Conservation (phyloP, 169 alveolate genomes). For the Perkinsus olseni region DNA sequence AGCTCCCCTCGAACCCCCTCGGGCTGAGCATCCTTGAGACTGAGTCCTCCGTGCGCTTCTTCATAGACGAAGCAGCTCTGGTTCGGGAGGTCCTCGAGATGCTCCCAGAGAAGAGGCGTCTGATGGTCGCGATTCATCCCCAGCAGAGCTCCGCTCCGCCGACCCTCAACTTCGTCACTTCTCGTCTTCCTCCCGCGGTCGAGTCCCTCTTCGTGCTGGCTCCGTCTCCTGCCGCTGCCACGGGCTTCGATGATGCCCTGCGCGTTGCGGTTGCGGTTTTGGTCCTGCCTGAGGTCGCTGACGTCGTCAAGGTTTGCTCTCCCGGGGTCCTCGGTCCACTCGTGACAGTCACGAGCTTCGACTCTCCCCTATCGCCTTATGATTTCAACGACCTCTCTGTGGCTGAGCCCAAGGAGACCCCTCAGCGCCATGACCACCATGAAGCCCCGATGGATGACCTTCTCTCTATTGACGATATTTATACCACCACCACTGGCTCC, state of each 20-base stretch:
- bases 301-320: neutral
- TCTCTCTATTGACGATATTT: neutral
- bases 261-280: neutral
- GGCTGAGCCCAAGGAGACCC: neutral
- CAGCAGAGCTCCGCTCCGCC: neutral
- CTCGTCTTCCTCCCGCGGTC: neutral
- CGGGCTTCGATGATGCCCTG: neutral
- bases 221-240: neutral
- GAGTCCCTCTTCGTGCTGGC: neutral
- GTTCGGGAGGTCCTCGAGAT: neutral
- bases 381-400: neutral
- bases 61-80: neutral
- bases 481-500: neutral
- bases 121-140: neutral
- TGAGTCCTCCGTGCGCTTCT: neutral
- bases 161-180: neutral
- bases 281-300: neutral
- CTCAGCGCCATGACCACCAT: neutral
- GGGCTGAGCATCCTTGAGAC: neutral
- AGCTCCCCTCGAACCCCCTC: neutral
- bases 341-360: conserved; percentile 2
- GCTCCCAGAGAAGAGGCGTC: neutral
- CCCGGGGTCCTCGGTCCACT: neutral
- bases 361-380: neutral
- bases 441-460: neutral